Evolutionary conservation across 78 protist species (phyloP).

Genomic region (Parvularia atlantis): DNA sequence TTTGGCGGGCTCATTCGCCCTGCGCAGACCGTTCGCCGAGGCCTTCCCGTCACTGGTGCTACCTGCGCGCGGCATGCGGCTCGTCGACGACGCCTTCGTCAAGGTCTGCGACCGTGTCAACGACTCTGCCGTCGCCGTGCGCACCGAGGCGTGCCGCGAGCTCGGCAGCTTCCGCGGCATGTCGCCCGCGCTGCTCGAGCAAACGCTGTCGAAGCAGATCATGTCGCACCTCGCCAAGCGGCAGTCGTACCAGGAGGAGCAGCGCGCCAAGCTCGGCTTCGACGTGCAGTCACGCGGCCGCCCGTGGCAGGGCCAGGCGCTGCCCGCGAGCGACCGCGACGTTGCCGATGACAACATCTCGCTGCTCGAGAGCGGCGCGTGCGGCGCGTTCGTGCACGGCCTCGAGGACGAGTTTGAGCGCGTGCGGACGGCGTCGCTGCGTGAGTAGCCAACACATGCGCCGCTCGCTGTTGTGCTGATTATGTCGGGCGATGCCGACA

Average conservation of each 20-base stretch:
- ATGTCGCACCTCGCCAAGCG: background rate
- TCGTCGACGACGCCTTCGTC: slow-evolving; percentile 8
- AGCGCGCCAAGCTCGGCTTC: background rate
- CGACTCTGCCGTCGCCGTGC: slow-evolving; percentile 1
- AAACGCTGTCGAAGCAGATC: slow-evolving; percentile 1
- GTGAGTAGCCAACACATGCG: background rate
- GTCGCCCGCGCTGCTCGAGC: background rate
- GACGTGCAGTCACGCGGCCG: too few species aligned
- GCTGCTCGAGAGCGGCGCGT: slow-evolving; percentile 5
- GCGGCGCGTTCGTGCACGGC: slow-evolving; percentile 12
- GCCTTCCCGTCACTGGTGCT: too few species aligned
- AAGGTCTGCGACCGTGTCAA: background rate
- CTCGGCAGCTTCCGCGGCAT: slow-evolving; percentile 13
- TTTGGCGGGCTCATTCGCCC: too few species aligned
- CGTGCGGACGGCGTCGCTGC: slow-evolving; percentile 1
- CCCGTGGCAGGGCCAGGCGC: background rate
- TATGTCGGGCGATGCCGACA: background rate
- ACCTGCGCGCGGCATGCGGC: too few species aligned
- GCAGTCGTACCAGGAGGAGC: background rate
- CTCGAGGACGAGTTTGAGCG: slow-evolving; percentile 6
- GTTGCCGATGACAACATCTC: background rate
- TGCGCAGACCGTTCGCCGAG: too few species aligned
- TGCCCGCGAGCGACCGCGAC: background rate
- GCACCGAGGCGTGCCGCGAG: slow-evolving; percentile 4
- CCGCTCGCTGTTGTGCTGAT: background rate